Evolutionary conservation across 371 early-diverging fungal species (phyloP), one percentile per base, ranked within the genome.

Genomic region (Coemansia sp.): DNA sequence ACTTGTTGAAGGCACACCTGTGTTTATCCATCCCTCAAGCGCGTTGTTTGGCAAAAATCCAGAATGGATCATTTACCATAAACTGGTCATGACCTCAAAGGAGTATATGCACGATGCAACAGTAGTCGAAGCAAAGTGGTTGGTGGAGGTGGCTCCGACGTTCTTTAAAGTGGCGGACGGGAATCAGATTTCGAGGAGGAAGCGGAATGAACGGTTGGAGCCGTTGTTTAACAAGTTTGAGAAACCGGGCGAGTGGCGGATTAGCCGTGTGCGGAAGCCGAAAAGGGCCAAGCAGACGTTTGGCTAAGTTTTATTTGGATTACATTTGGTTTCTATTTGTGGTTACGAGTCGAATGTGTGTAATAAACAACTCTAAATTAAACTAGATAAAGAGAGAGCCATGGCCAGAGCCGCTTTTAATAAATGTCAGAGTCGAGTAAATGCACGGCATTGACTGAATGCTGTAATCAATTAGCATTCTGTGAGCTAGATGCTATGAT

Each of bases 51-150:
- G 95, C 82, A 90, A 92, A 84, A 91, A 91, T 57, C 98, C 99
- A 39, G 96, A 97, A 84, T 99, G 95, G 95, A 93, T 99, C 18
- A 92, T 99, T 66, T 99, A 99, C 84, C 94, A 97, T 78, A 96
- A 96, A 84, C 85, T 98, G 66, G 95, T 97, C 26, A 85, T 97
- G 85, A 98, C 98, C 44, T 93, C 94, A 6, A 95, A 94, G 82
- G 98, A 99, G 83, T 98, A 97, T 75, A 98, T 99, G 96, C 90
- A 95, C 58, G 94, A 95, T 82, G 94, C 95, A 3, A 91, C 95
- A 12, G 92, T 95, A 2, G 93, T 99, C 62, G 97, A 97, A 71
- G 94, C 95, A 4, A 94, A 95, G 69, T 99, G 99, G 99, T 84
- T 99, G 47, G 90, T 94, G 11, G 98, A 99, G 80, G 93, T 93